These are phyloP conservation scores for Cicer yamashitae DNA, from an alignment of 306 rosid species.

Conservation along the genomic window DNA sequence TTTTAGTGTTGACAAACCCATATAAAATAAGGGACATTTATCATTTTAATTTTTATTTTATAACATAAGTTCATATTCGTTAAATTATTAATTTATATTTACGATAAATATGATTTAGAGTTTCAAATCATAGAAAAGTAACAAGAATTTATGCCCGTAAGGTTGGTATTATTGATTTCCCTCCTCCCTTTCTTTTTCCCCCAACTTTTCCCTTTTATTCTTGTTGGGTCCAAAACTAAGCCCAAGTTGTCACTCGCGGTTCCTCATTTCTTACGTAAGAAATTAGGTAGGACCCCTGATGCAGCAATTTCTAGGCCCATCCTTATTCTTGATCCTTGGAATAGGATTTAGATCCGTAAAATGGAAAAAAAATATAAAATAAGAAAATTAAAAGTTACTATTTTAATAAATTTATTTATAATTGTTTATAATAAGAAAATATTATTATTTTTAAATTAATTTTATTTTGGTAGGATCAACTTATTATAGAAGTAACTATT, in stretches of 20 bases:
- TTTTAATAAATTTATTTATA: too few species aligned
- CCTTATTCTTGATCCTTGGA: neutral
- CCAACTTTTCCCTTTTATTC: neutral
- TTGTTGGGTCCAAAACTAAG: constrained; percentile 1
- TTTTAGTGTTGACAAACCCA: too few species aligned
- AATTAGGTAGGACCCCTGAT: neutral
- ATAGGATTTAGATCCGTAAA: too few species aligned
- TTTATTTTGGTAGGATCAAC: too few species aligned
- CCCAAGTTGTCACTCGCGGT: neutral
- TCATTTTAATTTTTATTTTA: too few species aligned
- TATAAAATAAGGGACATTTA: too few species aligned
- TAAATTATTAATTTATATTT: too few species aligned
- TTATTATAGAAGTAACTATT: too few species aligned
- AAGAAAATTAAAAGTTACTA: neutral
- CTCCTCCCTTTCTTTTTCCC: neutral
- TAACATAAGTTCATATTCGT: too few species aligned
- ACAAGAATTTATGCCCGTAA: neutral
- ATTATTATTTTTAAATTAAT: too few species aligned
- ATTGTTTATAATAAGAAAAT: too few species aligned
- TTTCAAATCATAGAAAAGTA: neutral
- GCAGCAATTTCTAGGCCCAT: constrained; percentile 24
- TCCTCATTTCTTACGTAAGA: neutral
- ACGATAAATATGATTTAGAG: neutral
- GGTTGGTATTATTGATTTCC: neutral
- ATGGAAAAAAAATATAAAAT: too few species aligned